A percentile compares a stretch with the other conserved stretches of the same genome.
phyloP scores from a whole-genome alignment of 2,329 filamentous ascomycete genomes.

The Hymenoscyphus albidus region DNA sequence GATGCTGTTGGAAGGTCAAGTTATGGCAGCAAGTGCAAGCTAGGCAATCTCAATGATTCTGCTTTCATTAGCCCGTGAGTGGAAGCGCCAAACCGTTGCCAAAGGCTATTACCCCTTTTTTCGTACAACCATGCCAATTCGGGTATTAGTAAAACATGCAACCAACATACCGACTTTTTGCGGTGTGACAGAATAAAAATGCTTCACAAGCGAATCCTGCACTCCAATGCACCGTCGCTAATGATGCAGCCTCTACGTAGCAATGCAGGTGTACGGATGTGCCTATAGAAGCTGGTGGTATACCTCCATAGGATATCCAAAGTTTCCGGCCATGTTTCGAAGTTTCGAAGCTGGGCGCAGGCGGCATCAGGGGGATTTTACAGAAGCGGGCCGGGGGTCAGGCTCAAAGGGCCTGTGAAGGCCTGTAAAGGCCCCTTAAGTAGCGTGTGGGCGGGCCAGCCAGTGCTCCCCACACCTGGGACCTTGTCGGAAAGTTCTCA shows the following conservation, averaged over 20 bases:
- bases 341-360: neutral
- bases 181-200: neutral
- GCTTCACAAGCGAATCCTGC: neutral
- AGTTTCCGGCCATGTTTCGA: neutral
- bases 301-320: neutral
- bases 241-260: too few species aligned
- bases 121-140: neutral
- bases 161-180: neutral
- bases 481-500: slow-evolving; percentile 2
- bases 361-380: slow-evolving; percentile 1
- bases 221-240: too few species aligned
- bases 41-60: neutral
- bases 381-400: neutral
- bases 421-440: neutral
- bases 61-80: neutral
- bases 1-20: neutral
- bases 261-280: neutral
- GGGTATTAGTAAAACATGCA: neutral
- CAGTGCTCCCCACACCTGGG: neutral
- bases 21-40: slow-evolving; percentile 10
- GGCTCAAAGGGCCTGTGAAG: neutral
- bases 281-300: neutral
- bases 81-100: neutral
- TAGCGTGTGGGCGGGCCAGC: slow-evolving; percentile 1
- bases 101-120: neutral